These are phyloP conservation scores for Termitomyces sp. DNA, from an alignment of 768 basidiomycete species.

Conservation along the genomic window DNA sequence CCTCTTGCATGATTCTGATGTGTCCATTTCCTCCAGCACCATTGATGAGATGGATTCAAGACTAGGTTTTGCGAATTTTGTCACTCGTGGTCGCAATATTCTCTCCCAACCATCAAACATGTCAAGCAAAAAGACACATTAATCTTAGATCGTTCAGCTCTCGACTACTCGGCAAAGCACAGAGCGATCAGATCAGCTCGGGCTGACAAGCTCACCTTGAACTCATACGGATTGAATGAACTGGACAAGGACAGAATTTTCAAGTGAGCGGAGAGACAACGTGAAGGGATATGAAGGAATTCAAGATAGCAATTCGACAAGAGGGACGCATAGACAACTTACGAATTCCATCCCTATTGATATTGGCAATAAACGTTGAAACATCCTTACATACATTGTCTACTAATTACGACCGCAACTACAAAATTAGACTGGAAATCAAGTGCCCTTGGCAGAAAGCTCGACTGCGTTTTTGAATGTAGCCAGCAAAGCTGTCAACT, in stretches of 20 bases:
- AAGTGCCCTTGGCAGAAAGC: slow-evolving; percentile 46
- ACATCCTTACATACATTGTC: neutral
- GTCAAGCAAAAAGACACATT: neutral
- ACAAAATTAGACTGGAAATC: neutral
- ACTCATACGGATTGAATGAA: neutral
- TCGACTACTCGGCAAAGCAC: neutral
- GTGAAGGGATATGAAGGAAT: neutral
- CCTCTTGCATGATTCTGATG: slow-evolving; percentile 5
- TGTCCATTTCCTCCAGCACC: slow-evolving; percentile 36
- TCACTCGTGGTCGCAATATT: slow-evolving; percentile 54
- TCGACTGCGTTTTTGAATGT: slow-evolving; percentile 94
- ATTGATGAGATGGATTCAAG: slow-evolving; percentile 78
- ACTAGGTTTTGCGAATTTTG: slow-evolving; percentile 57
- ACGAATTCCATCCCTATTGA: neutral
- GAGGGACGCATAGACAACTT: neutral
- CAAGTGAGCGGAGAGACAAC: neutral
- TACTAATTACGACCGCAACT: neutral
- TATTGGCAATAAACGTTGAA: neutral
- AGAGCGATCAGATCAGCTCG: neutral
- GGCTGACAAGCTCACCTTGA: neutral
- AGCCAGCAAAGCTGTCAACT: slow-evolving; percentile 85
- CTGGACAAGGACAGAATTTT: neutral
- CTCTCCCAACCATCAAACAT: slow-evolving; percentile 21
- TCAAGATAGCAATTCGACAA: neutral
- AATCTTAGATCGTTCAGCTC: neutral